A percentile compares a stretch with the other conserved stretches of the same genome.
Evolutionary conservation across 108 stramenopile species (phyloP).

Genomic region (Discostella stelligeroides): DNA sequence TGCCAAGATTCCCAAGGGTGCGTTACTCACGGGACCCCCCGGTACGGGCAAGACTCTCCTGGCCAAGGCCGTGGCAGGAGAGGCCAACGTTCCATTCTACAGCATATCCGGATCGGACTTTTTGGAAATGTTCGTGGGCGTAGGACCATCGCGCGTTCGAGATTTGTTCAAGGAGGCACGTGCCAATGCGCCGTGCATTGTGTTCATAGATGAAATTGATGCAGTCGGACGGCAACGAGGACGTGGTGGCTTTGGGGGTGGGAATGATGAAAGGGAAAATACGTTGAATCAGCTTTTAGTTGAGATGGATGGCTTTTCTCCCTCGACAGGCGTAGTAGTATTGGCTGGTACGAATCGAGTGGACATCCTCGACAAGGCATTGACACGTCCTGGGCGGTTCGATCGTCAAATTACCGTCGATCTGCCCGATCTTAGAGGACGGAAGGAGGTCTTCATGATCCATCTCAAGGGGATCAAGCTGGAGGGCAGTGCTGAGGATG

Average conservation of each 20-base stretch:
- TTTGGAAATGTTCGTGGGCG: conserved; percentile 99
- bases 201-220: conserved; percentile 99
- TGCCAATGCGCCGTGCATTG: conserved; percentile 92
- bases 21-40: conserved; percentile 93
- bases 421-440: conserved; percentile 91
- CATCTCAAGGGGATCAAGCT: conserved; percentile 87
- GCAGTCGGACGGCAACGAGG: conserved; percentile 97
- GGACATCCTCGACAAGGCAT: conserved; percentile 91
- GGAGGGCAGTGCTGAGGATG: conserved; percentile 64
- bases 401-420: conserved; percentile 95
- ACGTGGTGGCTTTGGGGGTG: conserved; percentile 84
- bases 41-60: conserved; percentile 94
- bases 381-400: conserved; percentile 92
- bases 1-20: conserved; percentile 98
- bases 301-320: conserved; percentile 97
- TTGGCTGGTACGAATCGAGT: conserved; percentile 96
- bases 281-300: conserved; percentile 98
- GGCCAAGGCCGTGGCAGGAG: conserved; percentile 99
- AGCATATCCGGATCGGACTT: conserved; percentile 96
- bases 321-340: conserved; percentile 89
- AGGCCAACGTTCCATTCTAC: conserved; percentile 96
- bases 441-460: conserved; percentile 92
- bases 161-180: conserved; percentile 97
- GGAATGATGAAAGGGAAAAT: conserved; percentile 98
- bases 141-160: conserved; percentile 96